A percentile compares a stretch with the other conserved stretches of the same genome.
These are phyloP conservation scores for Euphrasia arctica DNA, from an alignment of 305 asterid genomes.

Conservation along the genomic window DNA sequence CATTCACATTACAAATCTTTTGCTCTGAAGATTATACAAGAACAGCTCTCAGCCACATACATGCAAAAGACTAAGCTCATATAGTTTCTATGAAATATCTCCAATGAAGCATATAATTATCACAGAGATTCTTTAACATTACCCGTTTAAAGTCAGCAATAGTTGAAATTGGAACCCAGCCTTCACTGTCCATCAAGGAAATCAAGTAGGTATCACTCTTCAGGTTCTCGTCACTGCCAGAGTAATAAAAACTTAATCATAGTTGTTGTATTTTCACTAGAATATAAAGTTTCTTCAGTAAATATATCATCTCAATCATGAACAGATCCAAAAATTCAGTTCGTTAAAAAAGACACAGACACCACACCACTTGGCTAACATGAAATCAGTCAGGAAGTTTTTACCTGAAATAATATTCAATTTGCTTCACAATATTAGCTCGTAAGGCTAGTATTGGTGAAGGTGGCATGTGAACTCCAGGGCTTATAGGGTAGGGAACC, in stretches of 20 bases:
- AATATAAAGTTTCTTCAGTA: background rate
- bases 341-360: conserved; percentile 4
- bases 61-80: background rate
- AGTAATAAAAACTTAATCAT: conserved; percentile 24
- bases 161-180: conserved; percentile 78
- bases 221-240: conserved; percentile 83
- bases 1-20: background rate
- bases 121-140: conserved; percentile 29
- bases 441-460: conserved; percentile 44
- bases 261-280: conserved; percentile 6
- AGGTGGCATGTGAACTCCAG: conserved; percentile 48
- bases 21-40: background rate
- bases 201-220: conserved; percentile 62
- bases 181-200: conserved; percentile 85
- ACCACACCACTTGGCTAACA: conserved; percentile 8
- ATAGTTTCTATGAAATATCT: background rate
- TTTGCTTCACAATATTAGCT: conserved; percentile 63
- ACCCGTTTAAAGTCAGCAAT: conserved; percentile 90
- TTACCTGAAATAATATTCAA: conserved; percentile 93
- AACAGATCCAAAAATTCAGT: conserved; percentile 11
- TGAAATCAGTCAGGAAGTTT: conserved; percentile 19
- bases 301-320: background rate
- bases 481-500: conserved; percentile 46
- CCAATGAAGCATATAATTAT: conserved; percentile 9
- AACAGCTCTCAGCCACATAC: conserved; percentile 13